Conservation (phyloP, 495 filamentous ascomycete genomes). For the Aspergillus indologenus region DNA sequence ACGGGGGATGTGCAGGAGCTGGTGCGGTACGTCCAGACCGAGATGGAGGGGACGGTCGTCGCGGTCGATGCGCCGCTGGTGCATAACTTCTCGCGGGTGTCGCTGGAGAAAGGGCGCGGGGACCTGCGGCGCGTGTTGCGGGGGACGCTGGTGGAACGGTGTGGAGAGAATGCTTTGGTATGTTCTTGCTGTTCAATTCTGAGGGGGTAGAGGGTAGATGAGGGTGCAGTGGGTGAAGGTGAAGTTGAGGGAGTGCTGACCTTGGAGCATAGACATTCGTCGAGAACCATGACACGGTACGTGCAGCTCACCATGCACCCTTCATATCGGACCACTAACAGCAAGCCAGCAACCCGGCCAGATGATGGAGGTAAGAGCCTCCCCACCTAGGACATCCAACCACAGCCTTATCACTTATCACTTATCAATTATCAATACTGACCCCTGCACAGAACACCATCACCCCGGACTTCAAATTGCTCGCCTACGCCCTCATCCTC, state of each 20-base stretch:
- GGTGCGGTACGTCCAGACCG: conserved; percentile 49
- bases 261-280: conserved; percentile 34
- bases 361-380: conserved; percentile 47
- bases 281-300: conserved; percentile 42
- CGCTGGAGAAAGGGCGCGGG: conserved; percentile 41
- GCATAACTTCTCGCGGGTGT: conserved; percentile 57
- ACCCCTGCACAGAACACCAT: conserved; percentile 39
- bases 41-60: conserved; percentile 53
- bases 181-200: not conserved
- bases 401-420: too few species aligned
- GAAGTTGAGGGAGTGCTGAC: too few species aligned
- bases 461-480: conserved; percentile 52
- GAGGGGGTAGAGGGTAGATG: too few species aligned
- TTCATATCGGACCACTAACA: too few species aligned
- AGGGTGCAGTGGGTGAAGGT: too few species aligned
- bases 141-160: conserved; percentile 51
- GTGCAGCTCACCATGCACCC: conserved; percentile 13
- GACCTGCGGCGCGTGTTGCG: conserved; percentile 63
- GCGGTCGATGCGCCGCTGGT: conserved; percentile 71
- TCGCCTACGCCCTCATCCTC: conserved; percentile 64
- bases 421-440: not conserved
- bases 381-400: not conserved
- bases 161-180: conserved; percentile 61
- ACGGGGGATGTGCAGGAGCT: conserved; percentile 54
- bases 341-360: conserved; percentile 55